Evolutionary conservation across 768 basidiomycete species (phyloP).

Genomic region (button mushroom (Agaricus bisporus)): DNA sequence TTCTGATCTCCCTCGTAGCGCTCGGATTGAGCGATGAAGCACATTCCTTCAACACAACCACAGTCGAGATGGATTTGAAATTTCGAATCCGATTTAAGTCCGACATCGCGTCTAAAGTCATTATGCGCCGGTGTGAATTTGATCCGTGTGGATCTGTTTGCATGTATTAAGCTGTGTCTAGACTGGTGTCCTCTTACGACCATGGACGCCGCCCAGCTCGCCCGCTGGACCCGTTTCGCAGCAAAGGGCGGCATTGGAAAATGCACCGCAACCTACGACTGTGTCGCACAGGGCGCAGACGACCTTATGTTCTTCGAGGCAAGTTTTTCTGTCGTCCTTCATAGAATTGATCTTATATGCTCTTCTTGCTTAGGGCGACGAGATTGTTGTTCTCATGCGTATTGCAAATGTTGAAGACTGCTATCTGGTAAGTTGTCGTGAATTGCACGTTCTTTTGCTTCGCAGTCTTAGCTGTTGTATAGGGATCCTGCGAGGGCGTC

Average conservation of each 20-base stretch:
- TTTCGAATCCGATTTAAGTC: too few relatives aligned
- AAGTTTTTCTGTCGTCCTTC: constrained; percentile 16
- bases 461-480: neutral
- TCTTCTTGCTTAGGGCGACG: constrained; percentile 52
- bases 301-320: constrained; percentile 89
- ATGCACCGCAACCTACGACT: constrained; percentile 69
- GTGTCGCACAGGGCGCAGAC: constrained; percentile 63
- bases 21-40: too few relatives aligned
- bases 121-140: too few relatives aligned
- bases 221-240: constrained; percentile 81
- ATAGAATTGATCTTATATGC: neutral
- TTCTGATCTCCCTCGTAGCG: too few relatives aligned
- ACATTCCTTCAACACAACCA: too few relatives aligned
- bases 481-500: constrained; percentile 88
- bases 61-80: too few relatives aligned
- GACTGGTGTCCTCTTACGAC: neutral
- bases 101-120: too few relatives aligned
- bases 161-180: neutral
- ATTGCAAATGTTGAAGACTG: constrained; percentile 43
- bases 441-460: neutral
- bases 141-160: neutral
- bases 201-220: constrained; percentile 70
- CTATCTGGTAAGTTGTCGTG: constrained; percentile 47
- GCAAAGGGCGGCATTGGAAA: constrained; percentile 81
- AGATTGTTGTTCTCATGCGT: constrained; percentile 74